phyloP scores from a whole-genome alignment of 768 basidiomycete species.

The Ramaria sp. region DNA sequence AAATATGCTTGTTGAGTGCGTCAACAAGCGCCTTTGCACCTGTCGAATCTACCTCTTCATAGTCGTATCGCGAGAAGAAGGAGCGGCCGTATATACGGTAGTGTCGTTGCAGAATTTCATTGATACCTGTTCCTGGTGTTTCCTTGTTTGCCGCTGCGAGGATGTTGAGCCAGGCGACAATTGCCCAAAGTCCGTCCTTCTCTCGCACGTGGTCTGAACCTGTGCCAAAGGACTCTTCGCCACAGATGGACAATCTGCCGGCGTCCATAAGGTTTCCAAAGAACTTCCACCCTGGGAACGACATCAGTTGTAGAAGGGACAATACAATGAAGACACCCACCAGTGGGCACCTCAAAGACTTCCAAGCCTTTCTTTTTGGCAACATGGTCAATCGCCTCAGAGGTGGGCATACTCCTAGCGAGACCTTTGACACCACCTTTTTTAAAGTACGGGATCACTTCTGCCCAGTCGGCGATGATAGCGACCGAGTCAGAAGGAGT shows the following conservation, averaged over 20 bases:
- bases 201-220: slow-evolving; percentile 99
- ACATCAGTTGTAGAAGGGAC: background rate
- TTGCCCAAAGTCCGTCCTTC: slow-evolving; percentile 98
- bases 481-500: slow-evolving; percentile 97
- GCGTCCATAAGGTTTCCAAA: slow-evolving; percentile 99
- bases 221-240: slow-evolving; percentile 98
- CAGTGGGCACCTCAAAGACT: slow-evolving; percentile 94
- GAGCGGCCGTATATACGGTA: slow-evolving; percentile 91
- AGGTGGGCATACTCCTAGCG: slow-evolving; percentile 95
- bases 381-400: slow-evolving; percentile 92
- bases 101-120: slow-evolving; percentile 79
- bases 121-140: slow-evolving; percentile 60
- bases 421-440: slow-evolving; percentile 88
- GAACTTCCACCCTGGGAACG: slow-evolving; percentile 86
- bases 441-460: slow-evolving; percentile 87
- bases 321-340: slow-evolving; percentile 26
- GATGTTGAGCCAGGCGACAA: slow-evolving; percentile 97
- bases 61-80: slow-evolving; percentile 99
- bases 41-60: slow-evolving; percentile 91
- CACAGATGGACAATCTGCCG: slow-evolving; percentile 93
- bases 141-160: slow-evolving; percentile 76
- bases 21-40: slow-evolving; percentile 82
- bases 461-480: slow-evolving; percentile 94
- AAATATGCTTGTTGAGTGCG: slow-evolving; percentile 61
- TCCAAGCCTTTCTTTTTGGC: slow-evolving; percentile 89